A percentile compares a stretch with the other conserved stretches of the same genome.
These are phyloP conservation scores for Coemansia furcata DNA, from an alignment of 192 early-diverging fungal species.

Conservation along the genomic window DNA sequence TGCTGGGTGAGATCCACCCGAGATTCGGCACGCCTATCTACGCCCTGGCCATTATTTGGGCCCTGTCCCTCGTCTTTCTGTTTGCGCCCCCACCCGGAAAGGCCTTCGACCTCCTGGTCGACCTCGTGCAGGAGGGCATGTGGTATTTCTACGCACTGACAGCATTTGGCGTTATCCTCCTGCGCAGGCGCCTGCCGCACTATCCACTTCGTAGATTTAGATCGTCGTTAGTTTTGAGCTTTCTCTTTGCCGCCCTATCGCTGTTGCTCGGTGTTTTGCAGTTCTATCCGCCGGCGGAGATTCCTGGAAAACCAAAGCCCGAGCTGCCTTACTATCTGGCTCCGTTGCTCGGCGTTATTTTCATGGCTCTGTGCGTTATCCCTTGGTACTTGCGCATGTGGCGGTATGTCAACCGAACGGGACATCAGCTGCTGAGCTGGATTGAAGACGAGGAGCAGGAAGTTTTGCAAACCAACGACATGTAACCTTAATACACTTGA, in stretches of 20 bases:
- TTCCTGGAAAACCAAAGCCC: constrained; percentile 32
- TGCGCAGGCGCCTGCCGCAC: constrained; percentile 40
- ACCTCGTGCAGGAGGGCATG: constrained; percentile 57
- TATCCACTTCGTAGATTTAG: constrained; percentile 41
- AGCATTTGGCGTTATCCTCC: constrained; percentile 54
- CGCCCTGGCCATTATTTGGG: constrained; percentile 49
- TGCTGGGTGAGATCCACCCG: constrained; percentile 48
- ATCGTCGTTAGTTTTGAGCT: constrained; percentile 36
- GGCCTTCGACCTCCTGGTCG: constrained; percentile 59
- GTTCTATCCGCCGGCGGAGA: constrained; percentile 46
- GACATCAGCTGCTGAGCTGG: constrained; percentile 36
- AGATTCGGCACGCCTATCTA: constrained; percentile 51
- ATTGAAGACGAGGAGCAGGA: constrained; percentile 47
- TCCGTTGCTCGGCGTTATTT: constrained; percentile 37
- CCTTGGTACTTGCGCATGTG: constrained; percentile 51
- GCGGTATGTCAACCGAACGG: constrained; percentile 34
- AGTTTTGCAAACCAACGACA: constrained; percentile 23
- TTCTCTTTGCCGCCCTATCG: constrained; percentile 41
- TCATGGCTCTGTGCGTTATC: constrained; percentile 31
- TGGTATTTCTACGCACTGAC: constrained; percentile 60
- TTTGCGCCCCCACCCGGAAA: constrained; percentile 54
- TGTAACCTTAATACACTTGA: background rate
- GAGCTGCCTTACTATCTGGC: constrained; percentile 40
- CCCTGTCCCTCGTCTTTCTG: constrained; percentile 48
- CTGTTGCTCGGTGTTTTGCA: constrained; percentile 36